Conservation (phyloP, 805 yeast genomes). For the Vanderwaltozyma tropicalis region DNA sequence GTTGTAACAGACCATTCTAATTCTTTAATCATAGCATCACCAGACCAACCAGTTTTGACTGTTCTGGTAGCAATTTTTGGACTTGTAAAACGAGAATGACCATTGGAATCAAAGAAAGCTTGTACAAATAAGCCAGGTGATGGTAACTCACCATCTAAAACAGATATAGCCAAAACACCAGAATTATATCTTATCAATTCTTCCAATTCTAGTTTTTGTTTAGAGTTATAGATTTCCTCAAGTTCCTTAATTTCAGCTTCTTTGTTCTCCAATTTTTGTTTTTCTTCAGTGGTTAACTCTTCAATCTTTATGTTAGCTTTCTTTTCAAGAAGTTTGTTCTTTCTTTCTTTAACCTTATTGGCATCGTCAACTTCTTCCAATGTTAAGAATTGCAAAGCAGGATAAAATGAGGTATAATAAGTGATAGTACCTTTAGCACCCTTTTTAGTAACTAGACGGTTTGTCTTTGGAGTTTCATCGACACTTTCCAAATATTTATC, state of each 20-base stretch:
- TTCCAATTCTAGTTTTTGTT: slow-evolving; percentile 44
- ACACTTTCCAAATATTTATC: slow-evolving; percentile 53
- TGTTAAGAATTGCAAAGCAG: slow-evolving; percentile 67
- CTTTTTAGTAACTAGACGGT: slow-evolving; percentile 58
- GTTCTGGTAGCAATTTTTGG: slow-evolving; percentile 34
- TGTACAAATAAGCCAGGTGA: slow-evolving; percentile 58
- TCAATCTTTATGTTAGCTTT: slow-evolving; percentile 28
- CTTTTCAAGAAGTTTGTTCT: slow-evolving; percentile 28
- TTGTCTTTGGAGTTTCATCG: slow-evolving; percentile 46
- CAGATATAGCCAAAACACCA: slow-evolving; percentile 67
- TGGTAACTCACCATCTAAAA: slow-evolving; percentile 48
- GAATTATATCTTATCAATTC: slow-evolving; percentile 49
- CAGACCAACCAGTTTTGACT: slow-evolving; percentile 39
- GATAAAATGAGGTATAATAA: slow-evolving; percentile 74
- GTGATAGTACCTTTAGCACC: slow-evolving; percentile 77
- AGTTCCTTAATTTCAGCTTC: slow-evolving; percentile 26
- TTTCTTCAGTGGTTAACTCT: slow-evolving; percentile 20
- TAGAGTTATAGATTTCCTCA: slow-evolving; percentile 32
- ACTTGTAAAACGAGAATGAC: slow-evolving; percentile 52
- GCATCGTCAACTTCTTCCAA: slow-evolving; percentile 61
- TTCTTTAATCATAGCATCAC: slow-evolving; percentile 70
- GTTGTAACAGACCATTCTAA: slow-evolving; percentile 60
- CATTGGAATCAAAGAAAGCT: slow-evolving; percentile 64
- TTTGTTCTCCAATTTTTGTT: slow-evolving; percentile 23
- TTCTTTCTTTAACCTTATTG: slow-evolving; percentile 33